Base-by-base conservation (phyloP, 2,329 filamentous ascomycete genomes). In the Arthroderma sp. region DNA sequence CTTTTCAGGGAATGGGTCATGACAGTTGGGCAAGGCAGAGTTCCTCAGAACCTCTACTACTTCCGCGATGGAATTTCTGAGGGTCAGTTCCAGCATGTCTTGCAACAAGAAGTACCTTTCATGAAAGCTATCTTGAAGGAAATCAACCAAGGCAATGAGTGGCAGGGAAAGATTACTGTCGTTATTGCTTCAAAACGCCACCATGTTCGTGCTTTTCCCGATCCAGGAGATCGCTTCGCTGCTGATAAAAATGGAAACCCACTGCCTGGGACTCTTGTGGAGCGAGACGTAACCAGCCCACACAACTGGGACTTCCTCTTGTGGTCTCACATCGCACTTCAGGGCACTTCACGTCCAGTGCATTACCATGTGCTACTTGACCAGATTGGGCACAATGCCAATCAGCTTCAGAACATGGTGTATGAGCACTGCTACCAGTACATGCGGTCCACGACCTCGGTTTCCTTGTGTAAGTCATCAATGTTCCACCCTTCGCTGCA, bases 351-450 rank as follows among this genome's bases (percentile, higher is more conserved):
- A 11, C 79, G 91, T 1, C 91, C 91, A 0, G 86, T 93, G 0
- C 86, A 94, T 56, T 98, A 98, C 62, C 83, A 89, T 50, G 82
- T 95, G 9, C 78, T 98, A 22, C 60, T 83, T 39, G 91, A 98
- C 58, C 87, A 96, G 61, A 77, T 81, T 43, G 69, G 74, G 1
- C 74, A 85, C 55, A 62, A 71, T 1, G 71, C 81, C 0, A 78
- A 84, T 36, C 73, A 81, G 2, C 70, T 98, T 0, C 84, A 94
- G 56, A 80, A 81, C 45, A 83, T 96, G 75, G 82, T 96, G 22
- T 96, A 96, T 56, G 83, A 94, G 53, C 87, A 95, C 51, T 94
- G 83, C 38, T 98, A 94, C 63, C 86, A 94, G 45, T 98, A 94
- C 58, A 81, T 83, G 45, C 79, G 91, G 10, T 91, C 88, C 0